Conservation (phyloP, 2,329 filamentous ascomycete genomes). For the Sporothrix inflata region DNA sequence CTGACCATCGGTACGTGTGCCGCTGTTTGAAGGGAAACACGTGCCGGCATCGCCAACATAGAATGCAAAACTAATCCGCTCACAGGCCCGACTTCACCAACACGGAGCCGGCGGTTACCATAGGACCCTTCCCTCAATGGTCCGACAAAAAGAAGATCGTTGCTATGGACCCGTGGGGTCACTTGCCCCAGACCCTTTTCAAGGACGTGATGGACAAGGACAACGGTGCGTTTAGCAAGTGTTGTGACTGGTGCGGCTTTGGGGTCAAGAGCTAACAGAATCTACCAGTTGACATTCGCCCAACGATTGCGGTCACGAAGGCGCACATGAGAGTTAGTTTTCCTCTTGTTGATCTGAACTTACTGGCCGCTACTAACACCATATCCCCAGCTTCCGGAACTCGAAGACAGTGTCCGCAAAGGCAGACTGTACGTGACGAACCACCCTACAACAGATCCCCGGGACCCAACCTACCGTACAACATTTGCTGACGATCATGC, state of each 20-base stretch:
- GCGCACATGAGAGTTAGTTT: conserved; percentile 78
- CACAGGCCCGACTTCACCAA: conserved; percentile 65
- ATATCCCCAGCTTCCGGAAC: conserved; percentile 70
- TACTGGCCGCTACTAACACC: background rate
- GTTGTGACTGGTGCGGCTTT: background rate
- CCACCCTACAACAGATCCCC: background rate
- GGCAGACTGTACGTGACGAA: conserved; percentile 64
- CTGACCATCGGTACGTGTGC: conserved; percentile 63
- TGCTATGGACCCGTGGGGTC: conserved; percentile 93
- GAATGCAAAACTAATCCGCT: background rate
- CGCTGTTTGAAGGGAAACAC: background rate
- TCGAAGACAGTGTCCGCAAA: conserved; percentile 81
- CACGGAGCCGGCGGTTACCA: conserved; percentile 86
- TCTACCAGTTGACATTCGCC: conserved; percentile 72
- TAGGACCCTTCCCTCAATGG: conserved; percentile 91
- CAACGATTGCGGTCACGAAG: conserved; percentile 88
- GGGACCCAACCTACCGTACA: background rate
- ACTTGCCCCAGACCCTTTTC: conserved; percentile 82
- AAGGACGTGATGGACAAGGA: conserved; percentile 77
- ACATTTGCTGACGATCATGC: background rate
- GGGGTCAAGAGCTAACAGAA: background rate
- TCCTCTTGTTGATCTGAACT: background rate
- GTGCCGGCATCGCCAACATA: too few species aligned
- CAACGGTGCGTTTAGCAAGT: conserved; percentile 52
- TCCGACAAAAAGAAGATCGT: conserved; percentile 90